Base-by-base conservation (phyloP, 805 yeast genomes). In the Millerago galiae region DNA sequence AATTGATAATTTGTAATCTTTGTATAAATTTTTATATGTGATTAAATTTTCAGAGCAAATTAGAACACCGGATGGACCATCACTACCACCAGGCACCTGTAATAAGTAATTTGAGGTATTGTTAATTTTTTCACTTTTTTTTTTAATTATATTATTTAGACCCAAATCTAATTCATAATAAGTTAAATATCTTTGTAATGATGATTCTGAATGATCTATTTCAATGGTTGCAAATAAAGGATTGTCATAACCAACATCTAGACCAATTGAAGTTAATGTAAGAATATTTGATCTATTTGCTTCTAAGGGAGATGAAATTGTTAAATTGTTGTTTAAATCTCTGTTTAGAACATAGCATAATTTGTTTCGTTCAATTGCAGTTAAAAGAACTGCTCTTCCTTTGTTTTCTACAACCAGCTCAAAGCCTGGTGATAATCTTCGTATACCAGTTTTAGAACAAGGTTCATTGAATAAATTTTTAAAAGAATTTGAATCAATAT, bases 121-220 rank as follows among this genome's bases (percentile, higher is more conserved):
- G 1, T 62, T 55, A 2, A 77, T 60, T 8, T 47, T 56, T 34
- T 60, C 71, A n/a, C 72, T 56, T 62, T 62, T 70, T 49, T 70
- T 70, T 43, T 72, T 74, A 1, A 83, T 69, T 2, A 90, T 74
- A 56, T 83, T 84, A 55, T 90, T 90, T 37, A 91, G 65, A 1
- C 97, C 96, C 33, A 86, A 71, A 59, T 93, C 97, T 21, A 90
- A 63, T 54, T 87, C 91, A 62, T 91, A 91, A 57, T 76, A 83
- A 4, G 77, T 73, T 40, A 91, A 65, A 25, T 55, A 50, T 38
- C 63, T 69, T 44, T 54, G 56, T 35, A 2, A 43, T 39, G 21
- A 55, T 55, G 53, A 56, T 1, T 62, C 66, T 7, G 66, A 54
- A 44, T 76, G 71, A 41, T 77, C 82, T 8, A 75, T 63, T 55